phyloP scores from a whole-genome alignment of 306 rosid genomes.

The Acacia crassicarpa region DNA sequence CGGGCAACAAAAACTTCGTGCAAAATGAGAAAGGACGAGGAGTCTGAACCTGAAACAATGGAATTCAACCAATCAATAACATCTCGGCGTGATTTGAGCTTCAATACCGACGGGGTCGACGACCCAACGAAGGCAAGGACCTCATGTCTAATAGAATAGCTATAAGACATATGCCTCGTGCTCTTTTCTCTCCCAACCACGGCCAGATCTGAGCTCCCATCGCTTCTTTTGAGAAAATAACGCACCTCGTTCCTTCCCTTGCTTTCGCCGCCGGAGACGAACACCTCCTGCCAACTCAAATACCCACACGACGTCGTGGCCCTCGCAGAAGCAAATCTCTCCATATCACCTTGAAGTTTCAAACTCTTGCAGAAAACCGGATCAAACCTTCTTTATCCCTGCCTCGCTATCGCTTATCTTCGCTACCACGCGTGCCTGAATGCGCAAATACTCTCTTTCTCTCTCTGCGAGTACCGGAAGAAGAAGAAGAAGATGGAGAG shows the following conservation, averaged over 20 bases:
- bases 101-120: slow-evolving; percentile 29
- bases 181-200: slow-evolving; percentile 80
- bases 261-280: slow-evolving; percentile 42
- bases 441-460: background rate
- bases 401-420: background rate
- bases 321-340: slow-evolving; percentile 36
- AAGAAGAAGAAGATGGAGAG: background rate
- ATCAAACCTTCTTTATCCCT: background rate
- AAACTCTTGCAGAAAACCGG: background rate
- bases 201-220: slow-evolving; percentile 75
- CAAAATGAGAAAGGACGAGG: too few relatives aligned
- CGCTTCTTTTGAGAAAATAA: slow-evolving; percentile 53
- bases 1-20: background rate
- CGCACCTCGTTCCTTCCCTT: slow-evolving; percentile 78
- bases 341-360: slow-evolving; percentile 38
- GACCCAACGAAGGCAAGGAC: slow-evolving; percentile 24
- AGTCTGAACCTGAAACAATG: slow-evolving; percentile 56
- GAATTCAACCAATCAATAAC: slow-evolving; percentile 79
- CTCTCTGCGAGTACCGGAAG: background rate
- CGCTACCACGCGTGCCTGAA: background rate
- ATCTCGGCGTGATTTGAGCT: slow-evolving; percentile 77
- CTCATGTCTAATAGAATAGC: slow-evolving; percentile 40
- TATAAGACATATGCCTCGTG: slow-evolving; percentile 70
- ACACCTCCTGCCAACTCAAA: slow-evolving; percentile 73
- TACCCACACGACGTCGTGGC: slow-evolving; percentile 43